These are phyloP conservation scores for Petunia hybrid DNA, from an alignment of 305 asterid species.

Conservation along the genomic window DNA sequence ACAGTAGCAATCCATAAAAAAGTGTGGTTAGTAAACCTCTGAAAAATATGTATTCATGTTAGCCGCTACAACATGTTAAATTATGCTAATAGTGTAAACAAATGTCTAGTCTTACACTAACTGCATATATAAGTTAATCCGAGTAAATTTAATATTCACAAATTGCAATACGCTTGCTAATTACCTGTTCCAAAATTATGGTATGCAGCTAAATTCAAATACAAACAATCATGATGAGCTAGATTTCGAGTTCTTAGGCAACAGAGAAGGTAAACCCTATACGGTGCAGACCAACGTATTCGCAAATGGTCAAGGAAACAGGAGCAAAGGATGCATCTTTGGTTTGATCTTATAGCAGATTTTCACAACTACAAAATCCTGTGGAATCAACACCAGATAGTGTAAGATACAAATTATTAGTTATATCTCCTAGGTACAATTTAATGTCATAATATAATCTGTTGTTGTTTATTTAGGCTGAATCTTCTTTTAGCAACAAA, in stretches of 20 bases:
- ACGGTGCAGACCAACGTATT: slow-evolving; percentile 67
- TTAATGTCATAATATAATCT: background rate
- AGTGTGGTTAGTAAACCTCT: background rate
- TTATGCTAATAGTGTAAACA: background rate
- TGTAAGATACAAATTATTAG: slow-evolving; percentile 48
- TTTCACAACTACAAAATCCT: slow-evolving; percentile 68
- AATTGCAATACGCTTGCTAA: background rate
- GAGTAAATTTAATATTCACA: background rate
- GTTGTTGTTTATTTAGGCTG: too few relatives aligned
- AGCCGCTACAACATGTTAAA: background rate
- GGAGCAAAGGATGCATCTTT: slow-evolving; percentile 65
- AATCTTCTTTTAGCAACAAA: too few relatives aligned
- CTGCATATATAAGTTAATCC: background rate
- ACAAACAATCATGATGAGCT: slow-evolving; percentile 58
- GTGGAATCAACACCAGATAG: slow-evolving; percentile 70
- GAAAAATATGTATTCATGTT: background rate
- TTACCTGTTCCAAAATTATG: background rate
- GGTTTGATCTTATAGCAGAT: slow-evolving; percentile 73
- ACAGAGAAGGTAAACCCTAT: slow-evolving; percentile 59
- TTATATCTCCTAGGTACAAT: background rate
- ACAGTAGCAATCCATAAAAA: background rate
- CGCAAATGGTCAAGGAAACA: slow-evolving; percentile 57
- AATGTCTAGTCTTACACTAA: background rate
- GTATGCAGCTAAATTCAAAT: slow-evolving; percentile 60
- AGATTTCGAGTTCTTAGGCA: slow-evolving; percentile 82